A percentile compares a stretch with the other conserved stretches of the same genome.
phyloP scores from a whole-genome alignment of 164 flowering plant genomes.

The Brasenia schreberi region DNA sequence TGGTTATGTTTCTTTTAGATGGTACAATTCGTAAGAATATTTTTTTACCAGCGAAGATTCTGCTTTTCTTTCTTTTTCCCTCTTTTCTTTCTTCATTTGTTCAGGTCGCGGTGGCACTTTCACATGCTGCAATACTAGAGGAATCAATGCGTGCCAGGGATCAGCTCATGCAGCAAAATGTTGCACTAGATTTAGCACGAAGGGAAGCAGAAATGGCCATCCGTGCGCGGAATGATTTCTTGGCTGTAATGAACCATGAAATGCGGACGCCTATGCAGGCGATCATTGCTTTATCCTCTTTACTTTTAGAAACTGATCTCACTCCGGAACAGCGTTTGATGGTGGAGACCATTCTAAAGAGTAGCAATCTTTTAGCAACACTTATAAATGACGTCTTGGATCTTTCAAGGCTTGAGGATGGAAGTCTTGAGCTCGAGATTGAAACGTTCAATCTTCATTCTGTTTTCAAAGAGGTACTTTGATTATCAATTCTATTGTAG shows the following conservation, averaged over 20 bases:
- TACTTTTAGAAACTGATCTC: slow-evolving; percentile 58
- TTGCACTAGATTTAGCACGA: slow-evolving; percentile 81
- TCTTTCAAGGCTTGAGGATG: slow-evolving; percentile 92
- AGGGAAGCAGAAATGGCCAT: slow-evolving; percentile 90
- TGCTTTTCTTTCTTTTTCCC: not conserved
- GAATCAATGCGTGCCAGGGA: slow-evolving; percentile 93
- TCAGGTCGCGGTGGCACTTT: slow-evolving; percentile 88
- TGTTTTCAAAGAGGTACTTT: slow-evolving; percentile 51
- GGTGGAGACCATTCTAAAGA: slow-evolving; percentile 80
- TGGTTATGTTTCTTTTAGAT: no score
- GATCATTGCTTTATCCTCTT: slow-evolving; percentile 73
- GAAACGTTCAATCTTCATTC: slow-evolving; percentile 54
- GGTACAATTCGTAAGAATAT: no score
- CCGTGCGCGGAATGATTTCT: slow-evolving; percentile 84
- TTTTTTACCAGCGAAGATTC: not conserved
- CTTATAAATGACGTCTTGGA: slow-evolving; percentile 87
- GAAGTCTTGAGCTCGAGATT: slow-evolving; percentile 72
- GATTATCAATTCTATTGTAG: not conserved
- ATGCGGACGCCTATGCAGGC: slow-evolving; percentile 98
- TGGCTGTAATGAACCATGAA: slow-evolving; percentile 94
- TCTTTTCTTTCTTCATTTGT: not conserved
- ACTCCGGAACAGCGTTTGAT: slow-evolving; percentile 82
- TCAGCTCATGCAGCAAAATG: slow-evolving; percentile 82
- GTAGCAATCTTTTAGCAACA: slow-evolving; percentile 75
- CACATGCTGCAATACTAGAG: slow-evolving; percentile 90